phyloP scores from a whole-genome alignment of 1,139 yeast species.

The Nakaseomyces uthaithaninus region DNA sequence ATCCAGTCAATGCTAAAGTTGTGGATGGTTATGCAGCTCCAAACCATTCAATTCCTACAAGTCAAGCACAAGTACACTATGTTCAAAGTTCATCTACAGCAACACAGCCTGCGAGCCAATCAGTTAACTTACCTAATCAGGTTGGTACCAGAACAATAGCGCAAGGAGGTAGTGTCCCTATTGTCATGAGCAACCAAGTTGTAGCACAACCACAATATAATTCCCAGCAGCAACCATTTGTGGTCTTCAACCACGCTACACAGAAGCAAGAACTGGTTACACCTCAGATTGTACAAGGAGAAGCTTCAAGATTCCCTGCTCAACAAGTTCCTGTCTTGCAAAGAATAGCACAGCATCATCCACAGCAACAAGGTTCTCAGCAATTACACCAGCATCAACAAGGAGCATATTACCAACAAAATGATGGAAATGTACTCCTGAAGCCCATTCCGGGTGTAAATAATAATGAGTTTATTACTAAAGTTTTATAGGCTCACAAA shows the following conservation, averaged over 20 bases:
- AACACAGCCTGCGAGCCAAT: neutral
- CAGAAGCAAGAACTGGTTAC: slow-evolving; percentile 6
- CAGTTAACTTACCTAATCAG: neutral
- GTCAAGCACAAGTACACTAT: slow-evolving; percentile 1
- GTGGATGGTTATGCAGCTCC: neutral
- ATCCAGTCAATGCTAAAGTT: neutral
- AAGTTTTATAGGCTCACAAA: neutral
- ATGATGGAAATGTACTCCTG: slow-evolving; percentile 4
- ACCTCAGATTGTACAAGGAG: slow-evolving; percentile 3
- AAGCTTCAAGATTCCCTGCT: neutral
- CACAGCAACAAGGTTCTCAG: slow-evolving; percentile 1
- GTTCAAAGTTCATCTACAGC: neutral
- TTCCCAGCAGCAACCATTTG: slow-evolving; percentile 5
- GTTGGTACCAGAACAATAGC: neutral
- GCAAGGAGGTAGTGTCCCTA: neutral
- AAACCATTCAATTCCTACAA: neutral
- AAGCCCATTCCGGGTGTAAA: slow-evolving; percentile 2
- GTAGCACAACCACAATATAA: neutral
- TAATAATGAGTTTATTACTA: slow-evolving; percentile 4
- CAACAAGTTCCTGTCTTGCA: slow-evolving; percentile 2
- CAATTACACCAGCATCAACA: neutral
- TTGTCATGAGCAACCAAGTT: neutral
- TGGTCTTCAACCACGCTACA: slow-evolving; percentile 5
- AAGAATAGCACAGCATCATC: neutral
- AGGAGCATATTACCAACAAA: slow-evolving; percentile 1